These are phyloP conservation scores for Venturia carpophila DNA, from an alignment of 2,329 filamentous ascomycete species.

Conservation along the genomic window DNA sequence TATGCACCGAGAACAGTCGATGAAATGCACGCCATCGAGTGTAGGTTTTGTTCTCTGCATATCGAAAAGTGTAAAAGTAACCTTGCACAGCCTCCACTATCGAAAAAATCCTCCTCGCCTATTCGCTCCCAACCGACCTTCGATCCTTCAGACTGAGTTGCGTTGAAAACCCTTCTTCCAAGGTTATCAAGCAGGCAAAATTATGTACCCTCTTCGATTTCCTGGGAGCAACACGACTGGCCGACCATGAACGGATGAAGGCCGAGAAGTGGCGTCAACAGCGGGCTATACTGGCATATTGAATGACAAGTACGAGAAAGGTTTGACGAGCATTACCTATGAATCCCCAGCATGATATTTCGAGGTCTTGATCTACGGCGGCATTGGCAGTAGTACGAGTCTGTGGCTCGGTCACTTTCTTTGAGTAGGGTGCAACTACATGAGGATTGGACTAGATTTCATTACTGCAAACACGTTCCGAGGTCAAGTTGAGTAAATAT, in stretches of 20 bases:
- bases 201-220: slow-evolving; percentile 26
- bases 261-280: slow-evolving; percentile 1
- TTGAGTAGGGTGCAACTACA: not conserved
- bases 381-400: not conserved
- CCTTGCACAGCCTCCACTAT: slow-evolving; percentile 22
- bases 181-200: slow-evolving; percentile 23
- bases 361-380: not conserved
- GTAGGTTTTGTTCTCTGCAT: slow-evolving; percentile 18
- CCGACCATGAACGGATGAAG: slow-evolving; percentile 23
- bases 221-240: slow-evolving; percentile 24
- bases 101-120: slow-evolving; percentile 27
- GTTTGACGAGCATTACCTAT: not conserved
- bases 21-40: slow-evolving; percentile 25
- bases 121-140: slow-evolving; percentile 24
- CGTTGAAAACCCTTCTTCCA: slow-evolving; percentile 20
- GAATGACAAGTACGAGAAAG: not conserved
- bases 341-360: not conserved
- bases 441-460: not conserved
- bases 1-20: slow-evolving; percentile 23
- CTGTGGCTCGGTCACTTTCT: not conserved
- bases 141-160: slow-evolving; percentile 22
- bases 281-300: slow-evolving; percentile 5
- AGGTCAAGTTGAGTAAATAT: not conserved
- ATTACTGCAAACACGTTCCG: not conserved
- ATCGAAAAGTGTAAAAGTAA: not conserved